Base-by-base conservation (phyloP, 78 protist genomes). In the Dictyostelium brefeldianum region DNA sequence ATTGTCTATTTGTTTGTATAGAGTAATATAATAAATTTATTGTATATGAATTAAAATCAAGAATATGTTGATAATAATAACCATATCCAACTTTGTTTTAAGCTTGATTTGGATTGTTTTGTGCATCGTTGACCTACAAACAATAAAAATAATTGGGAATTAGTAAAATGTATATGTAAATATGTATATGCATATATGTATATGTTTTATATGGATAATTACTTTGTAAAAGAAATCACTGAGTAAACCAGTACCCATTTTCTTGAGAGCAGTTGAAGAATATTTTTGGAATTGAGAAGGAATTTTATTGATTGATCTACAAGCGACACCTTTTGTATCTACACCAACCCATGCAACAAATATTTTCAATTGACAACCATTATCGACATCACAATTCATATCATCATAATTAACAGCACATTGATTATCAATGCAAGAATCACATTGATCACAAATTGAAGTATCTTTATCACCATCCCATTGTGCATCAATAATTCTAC, bases 381-480 rank as follows among this genome's bases (percentile, higher is more conserved):
- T n/a, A 73, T 54, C 89, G 0, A 12, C 43, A 22, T 74, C 57
- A 74, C 80, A 74, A n/a, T 20, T 9, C 80, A 74, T 74, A 43
- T 41, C 29, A 0, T 6, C n/a, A 43, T 14, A 43, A 14, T 46
- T 31, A 5, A 57, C 91, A 1, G 75, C 91, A 73, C 91, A 83
- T 50, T 83, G 91, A 57, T 46, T 25, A 11, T 74, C 65, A 1
- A 83, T 17, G 74, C 91, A 83, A 22, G 5, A 41, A 5, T 47
- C 75, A 57, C 91, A 83, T 2, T 71, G 48, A 14, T 83, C 73
- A 46, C 91, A 83, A 2, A 73, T 83, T 8, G 22, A 8, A 31
- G 36, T 8, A 15, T n/a, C n/a, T 54, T 81, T 27, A 47, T 83
- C 91, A 57, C 91, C 91, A 29, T 83, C 91, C 91, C 91, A 83